phyloP scores from a whole-genome alignment of 2,329 filamentous ascomycete genomes.

The Mariannaea sp. region DNA sequence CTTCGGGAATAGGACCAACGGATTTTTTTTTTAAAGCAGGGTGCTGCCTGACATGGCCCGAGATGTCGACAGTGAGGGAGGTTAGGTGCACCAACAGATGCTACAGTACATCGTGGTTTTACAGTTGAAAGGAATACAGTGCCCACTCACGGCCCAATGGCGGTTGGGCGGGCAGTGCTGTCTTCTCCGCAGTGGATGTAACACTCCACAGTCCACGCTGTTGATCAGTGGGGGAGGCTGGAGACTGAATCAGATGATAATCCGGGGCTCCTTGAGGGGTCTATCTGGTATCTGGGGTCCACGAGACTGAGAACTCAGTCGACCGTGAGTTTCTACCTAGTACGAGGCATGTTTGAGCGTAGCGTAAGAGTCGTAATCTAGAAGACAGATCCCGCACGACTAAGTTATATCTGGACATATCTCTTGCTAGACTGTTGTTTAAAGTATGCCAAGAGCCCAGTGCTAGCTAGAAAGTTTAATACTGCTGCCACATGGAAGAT shows the following conservation, averaged over 20 bases:
- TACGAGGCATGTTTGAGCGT: too few species aligned
- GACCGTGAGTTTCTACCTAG: not conserved
- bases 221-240: not conserved
- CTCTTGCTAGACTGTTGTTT: too few species aligned
- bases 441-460: too few species aligned
- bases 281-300: not conserved
- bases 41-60: not conserved
- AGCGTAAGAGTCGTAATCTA: too few species aligned
- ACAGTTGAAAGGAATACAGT: not conserved
- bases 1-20: not conserved
- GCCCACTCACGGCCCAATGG: not conserved
- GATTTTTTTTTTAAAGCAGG: constrained; percentile 6
- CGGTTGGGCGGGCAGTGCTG: not conserved
- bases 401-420: too few species aligned
- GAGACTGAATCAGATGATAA: not conserved
- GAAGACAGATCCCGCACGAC: too few species aligned
- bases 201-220: not conserved
- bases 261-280: not conserved
- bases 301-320: not conserved
- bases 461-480: too few species aligned
- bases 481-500: not conserved
- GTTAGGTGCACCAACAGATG: not conserved
- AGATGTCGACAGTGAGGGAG: not conserved
- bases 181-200: not conserved
- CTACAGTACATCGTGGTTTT: not conserved